These are phyloP conservation scores for Corymbia calophylla DNA, from an alignment of 441 rosid genomes.

Conservation along the genomic window DNA sequence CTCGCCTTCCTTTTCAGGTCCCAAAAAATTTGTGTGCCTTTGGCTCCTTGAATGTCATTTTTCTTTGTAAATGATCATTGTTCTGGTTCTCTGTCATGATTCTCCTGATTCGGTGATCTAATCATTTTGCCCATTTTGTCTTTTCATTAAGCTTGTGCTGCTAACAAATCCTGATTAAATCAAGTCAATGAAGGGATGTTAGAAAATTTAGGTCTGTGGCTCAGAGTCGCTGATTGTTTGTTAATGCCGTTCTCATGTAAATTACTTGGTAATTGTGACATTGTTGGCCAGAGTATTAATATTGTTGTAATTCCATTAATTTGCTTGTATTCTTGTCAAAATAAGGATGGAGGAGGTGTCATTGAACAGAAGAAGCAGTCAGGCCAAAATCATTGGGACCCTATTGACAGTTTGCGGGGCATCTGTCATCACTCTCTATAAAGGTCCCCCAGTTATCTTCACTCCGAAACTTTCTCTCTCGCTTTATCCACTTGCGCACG, in stretches of 20 bases:
- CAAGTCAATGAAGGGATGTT: not conserved
- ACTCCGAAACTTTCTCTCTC: not conserved
- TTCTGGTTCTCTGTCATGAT: not conserved
- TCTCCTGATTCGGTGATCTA: not conserved
- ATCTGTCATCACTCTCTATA: slow-evolving; percentile 28
- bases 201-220: not conserved
- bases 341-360: slow-evolving; percentile 39
- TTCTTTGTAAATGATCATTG: not conserved
- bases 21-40: not conserved
- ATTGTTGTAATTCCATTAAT: not conserved
- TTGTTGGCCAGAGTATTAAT: not conserved
- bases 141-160: not conserved
- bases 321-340: not conserved
- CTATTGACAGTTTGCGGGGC: slow-evolving; percentile 38
- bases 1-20: slow-evolving; percentile 41
- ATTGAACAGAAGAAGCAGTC: slow-evolving; percentile 24
- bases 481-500: not conserved
- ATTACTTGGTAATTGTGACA: not conserved
- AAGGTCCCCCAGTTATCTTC: slow-evolving; percentile 24
- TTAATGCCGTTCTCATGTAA: not conserved
- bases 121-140: not conserved
- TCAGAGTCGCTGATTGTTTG: not conserved
- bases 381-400: slow-evolving; percentile 36
- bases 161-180: not conserved
- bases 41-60: not conserved